phyloP scores from a whole-genome alignment of 2,329 filamentous ascomycete species.

The Colletotrichum cordylinicola region DNA sequence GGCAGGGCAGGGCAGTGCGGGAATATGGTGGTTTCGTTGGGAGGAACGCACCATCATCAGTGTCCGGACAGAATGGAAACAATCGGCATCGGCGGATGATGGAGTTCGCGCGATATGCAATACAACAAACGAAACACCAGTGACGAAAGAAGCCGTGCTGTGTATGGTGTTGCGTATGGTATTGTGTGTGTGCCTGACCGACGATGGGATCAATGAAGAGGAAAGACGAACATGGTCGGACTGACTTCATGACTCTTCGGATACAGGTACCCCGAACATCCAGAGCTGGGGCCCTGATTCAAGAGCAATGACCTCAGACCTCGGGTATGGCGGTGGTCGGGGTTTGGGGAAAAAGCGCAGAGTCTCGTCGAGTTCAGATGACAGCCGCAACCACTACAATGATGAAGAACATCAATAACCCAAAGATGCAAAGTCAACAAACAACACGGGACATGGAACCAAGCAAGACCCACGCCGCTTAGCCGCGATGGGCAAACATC shows the following conservation, averaged over 20 bases:
- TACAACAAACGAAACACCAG: background rate
- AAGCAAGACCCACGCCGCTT: background rate
- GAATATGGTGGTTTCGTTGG: background rate
- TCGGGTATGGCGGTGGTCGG: background rate
- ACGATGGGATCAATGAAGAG: background rate
- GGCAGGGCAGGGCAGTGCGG: background rate
- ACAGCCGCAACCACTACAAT: background rate
- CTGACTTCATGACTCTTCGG: background rate
- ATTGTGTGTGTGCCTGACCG: background rate
- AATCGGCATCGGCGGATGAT: background rate
- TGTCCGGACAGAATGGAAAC: background rate
- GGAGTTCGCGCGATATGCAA: background rate
- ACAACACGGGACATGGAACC: background rate
- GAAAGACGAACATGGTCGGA: background rate
- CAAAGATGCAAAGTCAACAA: background rate
- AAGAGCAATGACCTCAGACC: background rate
- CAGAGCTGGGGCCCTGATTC: background rate
- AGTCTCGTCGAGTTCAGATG: background rate
- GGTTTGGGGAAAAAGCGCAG: background rate
- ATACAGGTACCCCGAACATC: background rate
- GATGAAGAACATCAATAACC: background rate
- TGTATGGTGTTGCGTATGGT: background rate
- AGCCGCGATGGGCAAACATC: background rate
- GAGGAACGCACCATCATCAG: background rate
- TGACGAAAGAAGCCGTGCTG: background rate